phyloP scores from a whole-genome alignment of 2,329 filamentous ascomycete genomes.

The Neonectria punicea region DNA sequence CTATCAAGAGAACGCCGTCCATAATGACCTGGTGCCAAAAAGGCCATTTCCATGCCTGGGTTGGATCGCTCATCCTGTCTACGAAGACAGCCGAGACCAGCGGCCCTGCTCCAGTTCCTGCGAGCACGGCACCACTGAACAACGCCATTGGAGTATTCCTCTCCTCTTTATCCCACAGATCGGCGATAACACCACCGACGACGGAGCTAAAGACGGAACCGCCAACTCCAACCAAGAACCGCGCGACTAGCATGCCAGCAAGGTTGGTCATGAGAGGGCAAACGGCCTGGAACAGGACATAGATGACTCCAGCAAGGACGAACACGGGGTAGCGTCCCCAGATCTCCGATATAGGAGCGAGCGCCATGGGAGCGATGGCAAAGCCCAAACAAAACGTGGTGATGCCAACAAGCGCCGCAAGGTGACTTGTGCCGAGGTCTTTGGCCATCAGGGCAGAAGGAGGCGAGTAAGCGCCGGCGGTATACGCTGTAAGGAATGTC shows the following conservation, averaged over 20 bases:
- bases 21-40: slow-evolving; percentile 87
- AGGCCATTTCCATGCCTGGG: slow-evolving; percentile 80
- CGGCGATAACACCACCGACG: slow-evolving; percentile 90
- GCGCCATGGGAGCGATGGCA: slow-evolving; percentile 83
- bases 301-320: slow-evolving; percentile 76
- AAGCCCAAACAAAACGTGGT: slow-evolving; percentile 87
- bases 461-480: slow-evolving; percentile 83
- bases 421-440: slow-evolving; percentile 71
- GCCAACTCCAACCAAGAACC: slow-evolving; percentile 82
- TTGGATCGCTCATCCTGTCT: slow-evolving; percentile 60
- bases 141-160: slow-evolving; percentile 91
- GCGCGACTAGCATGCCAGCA: slow-evolving; percentile 77
- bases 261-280: slow-evolving; percentile 77
- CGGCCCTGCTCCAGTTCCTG: slow-evolving; percentile 84
- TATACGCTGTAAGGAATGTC: slow-evolving; percentile 81
- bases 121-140: slow-evolving; percentile 81
- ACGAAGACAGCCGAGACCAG: slow-evolving; percentile 77
- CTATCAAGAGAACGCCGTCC: slow-evolving; percentile 66
- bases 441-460: slow-evolving; percentile 71
- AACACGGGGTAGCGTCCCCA: slow-evolving; percentile 89
- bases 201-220: slow-evolving; percentile 86
- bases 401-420: slow-evolving; percentile 79
- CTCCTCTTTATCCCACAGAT: slow-evolving; percentile 81
- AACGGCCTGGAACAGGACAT: slow-evolving; percentile 75
- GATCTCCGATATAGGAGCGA: slow-evolving; percentile 89